These are phyloP conservation scores for Neoarthrinium moseri DNA, from an alignment of 2,329 filamentous ascomycete species.

Conservation along the genomic window DNA sequence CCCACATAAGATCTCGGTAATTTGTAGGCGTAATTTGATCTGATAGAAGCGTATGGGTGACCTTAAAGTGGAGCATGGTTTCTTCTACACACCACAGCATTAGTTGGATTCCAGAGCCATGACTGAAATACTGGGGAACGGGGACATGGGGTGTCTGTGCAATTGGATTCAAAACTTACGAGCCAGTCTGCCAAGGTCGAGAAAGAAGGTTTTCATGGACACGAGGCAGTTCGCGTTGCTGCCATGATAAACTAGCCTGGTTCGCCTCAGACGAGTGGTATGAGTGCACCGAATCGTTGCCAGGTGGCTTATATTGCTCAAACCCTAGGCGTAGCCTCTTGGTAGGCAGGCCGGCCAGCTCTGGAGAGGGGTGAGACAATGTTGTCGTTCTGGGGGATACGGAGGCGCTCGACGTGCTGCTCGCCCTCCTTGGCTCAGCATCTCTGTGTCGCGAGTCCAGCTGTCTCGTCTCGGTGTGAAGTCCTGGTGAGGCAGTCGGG, in stretches of 20 bases:
- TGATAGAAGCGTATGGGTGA: constrained; percentile 37
- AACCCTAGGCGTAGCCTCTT: constrained; percentile 51
- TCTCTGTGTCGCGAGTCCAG: constrained; percentile 28
- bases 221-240: constrained; percentile 42
- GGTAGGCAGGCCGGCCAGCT: constrained; percentile 31
- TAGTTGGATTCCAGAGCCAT: constrained; percentile 33
- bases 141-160: no score
- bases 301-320: constrained; percentile 40
- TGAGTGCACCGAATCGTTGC: constrained; percentile 25
- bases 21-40: no score
- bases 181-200: constrained; percentile 49
- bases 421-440: constrained; percentile 35
- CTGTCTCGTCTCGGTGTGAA: constrained; percentile 45
- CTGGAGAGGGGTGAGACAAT: constrained; percentile 25
- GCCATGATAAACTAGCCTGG: constrained; percentile 32
- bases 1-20: no score
- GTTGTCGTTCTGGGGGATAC: constrained; percentile 44
- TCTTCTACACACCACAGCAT: constrained; percentile 39
- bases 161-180: no score
- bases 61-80: constrained; percentile 45
- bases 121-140: constrained; percentile 38
- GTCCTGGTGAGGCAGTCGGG: constrained; percentile 50
- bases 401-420: constrained; percentile 45
- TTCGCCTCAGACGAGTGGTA: constrained; percentile 34
- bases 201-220: constrained; percentile 48